These are phyloP conservation scores for Clausena lansium DNA, from an alignment of 345 rosid species.

Conservation along the genomic window DNA sequence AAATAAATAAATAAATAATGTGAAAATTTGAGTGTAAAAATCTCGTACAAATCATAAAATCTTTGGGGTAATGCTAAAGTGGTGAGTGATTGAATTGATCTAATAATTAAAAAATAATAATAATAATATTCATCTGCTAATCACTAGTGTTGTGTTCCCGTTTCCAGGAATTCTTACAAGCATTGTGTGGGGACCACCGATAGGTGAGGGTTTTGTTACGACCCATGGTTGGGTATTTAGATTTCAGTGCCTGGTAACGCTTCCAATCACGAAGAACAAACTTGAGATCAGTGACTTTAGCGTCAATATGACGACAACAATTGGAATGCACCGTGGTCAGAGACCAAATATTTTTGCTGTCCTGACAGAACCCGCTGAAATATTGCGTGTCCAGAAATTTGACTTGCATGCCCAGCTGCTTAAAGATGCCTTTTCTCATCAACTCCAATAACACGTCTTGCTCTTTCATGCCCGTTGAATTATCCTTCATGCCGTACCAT, in stretches of 20 bases:
- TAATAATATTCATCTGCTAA: not conserved
- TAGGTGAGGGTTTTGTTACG: slow-evolving; percentile 8
- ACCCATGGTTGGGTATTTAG: not conserved
- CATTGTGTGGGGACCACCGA: slow-evolving; percentile 42
- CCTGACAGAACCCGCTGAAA: slow-evolving; percentile 82
- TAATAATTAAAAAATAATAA: not conserved
- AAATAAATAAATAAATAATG: no score
- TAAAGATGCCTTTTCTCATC: slow-evolving; percentile 31
- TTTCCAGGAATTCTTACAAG: slow-evolving; percentile 46
- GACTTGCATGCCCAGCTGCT: slow-evolving; percentile 37
- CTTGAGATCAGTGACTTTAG: slow-evolving; percentile 62
- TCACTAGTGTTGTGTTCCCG: no score
- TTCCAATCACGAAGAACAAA: slow-evolving; percentile 65
- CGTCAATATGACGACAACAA: slow-evolving; percentile 67
- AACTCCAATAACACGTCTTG: slow-evolving; percentile 65
- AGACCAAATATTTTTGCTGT: slow-evolving; percentile 42
- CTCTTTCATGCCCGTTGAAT: slow-evolving; percentile 55
- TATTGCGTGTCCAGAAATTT: slow-evolving; percentile 49
- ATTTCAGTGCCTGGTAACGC: slow-evolving; percentile 25
- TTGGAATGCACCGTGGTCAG: slow-evolving; percentile 82
- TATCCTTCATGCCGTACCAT: slow-evolving; percentile 65
- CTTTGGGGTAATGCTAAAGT: not conserved
- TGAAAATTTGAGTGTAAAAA: no score
- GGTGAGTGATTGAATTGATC: not conserved
- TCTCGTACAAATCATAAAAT: not conserved